Evolutionary conservation across 1,139 yeast genomes (phyloP), one percentile per base, ranked within the genome.

Genomic region (Kodamaea sp.): DNA sequence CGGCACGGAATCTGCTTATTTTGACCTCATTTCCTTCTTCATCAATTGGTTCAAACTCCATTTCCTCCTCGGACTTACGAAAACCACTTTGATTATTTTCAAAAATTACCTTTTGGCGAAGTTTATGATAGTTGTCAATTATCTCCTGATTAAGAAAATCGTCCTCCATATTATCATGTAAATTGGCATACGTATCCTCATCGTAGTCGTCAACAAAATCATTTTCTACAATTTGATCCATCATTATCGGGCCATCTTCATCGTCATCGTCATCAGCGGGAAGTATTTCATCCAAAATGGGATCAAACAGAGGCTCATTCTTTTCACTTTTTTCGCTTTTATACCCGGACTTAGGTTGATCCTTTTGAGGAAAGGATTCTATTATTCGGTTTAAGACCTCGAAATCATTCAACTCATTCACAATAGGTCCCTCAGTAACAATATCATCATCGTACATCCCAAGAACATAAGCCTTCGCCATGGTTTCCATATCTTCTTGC

Each of bases 1-100:
- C 81, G n/a, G 84, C 77, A 50, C 72, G 84, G 58, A 87, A 87
- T 38, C 89, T 64, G 53, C 95, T 85, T 1, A 78, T 63, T 46
- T 68, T 79, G 8, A 74, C 51, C 0, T 80, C 79, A 38, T 78
- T 75, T 0, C 87, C 88, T 29, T 66, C 58, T 43, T 79, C 84
- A 49, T 85, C 90, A n/a, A 84, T 64, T 0, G 88, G 88, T 51
- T 84, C 95, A 11, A 78, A 55, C 44, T 80, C 92, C 43, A 62
- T 54, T 37, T 78, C 88, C 39, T 65, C 61, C 6, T 72, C 72
- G 3, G 73, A 57, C 45, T 67, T 64, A 12, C 59, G 59, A 46
- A 58, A 79, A 0, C 83, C 83, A 1, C 78, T 76, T 8, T 67
- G 55, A 37, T 65, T 63, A 35, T 66, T 60, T 12, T 55, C 51